Evolutionary conservation across 495 filamentous ascomycete genomes (phyloP).

Genomic region (Tuber indicum): DNA sequence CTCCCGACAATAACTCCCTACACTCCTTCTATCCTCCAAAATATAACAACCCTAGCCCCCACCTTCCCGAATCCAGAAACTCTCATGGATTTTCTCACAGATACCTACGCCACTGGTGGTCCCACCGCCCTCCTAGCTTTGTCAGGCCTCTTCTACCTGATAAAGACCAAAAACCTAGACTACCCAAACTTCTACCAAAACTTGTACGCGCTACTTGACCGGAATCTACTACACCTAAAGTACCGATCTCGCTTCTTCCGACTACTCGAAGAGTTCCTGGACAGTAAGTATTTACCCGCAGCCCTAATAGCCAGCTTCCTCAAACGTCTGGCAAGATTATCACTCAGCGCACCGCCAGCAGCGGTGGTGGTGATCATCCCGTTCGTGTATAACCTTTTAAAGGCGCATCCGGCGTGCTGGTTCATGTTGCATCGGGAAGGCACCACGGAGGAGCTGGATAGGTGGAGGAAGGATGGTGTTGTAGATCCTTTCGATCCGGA

Average conservation of each 20-base stretch:
- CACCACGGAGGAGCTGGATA: constrained; percentile 51
- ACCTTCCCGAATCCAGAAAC: constrained; percentile 80
- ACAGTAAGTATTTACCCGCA: constrained; percentile 88
- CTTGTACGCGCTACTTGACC: constrained; percentile 83
- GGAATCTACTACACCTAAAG: constrained; percentile 80
- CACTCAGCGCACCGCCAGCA: constrained; percentile 75
- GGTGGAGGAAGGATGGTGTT: constrained; percentile 60
- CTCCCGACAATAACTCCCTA: constrained; percentile 42
- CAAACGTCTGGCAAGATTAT: constrained; percentile 76
- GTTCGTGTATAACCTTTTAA: constrained; percentile 92
- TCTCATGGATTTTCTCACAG: constrained; percentile 95
- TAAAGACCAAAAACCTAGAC: constrained; percentile 86
- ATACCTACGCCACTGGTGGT: constrained; percentile 81
- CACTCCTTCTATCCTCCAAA: constrained; percentile 48
- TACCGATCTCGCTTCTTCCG: constrained; percentile 91
- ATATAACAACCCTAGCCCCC: constrained; percentile 73
- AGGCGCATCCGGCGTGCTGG: constrained; percentile 78
- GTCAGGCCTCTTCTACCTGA: constrained; percentile 91
- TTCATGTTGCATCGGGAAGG: constrained; percentile 88
- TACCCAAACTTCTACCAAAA: constrained; percentile 93
- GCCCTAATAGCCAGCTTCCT: constrained; percentile 90
- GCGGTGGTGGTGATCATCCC: constrained; percentile 84
- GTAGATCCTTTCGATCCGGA: constrained; percentile 70
- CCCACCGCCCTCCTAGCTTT: constrained; percentile 79
- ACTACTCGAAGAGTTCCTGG: constrained; percentile 81